Evolutionary conservation across 2,329 filamentous ascomycete species (phyloP), one percentile per base, ranked within the genome.

Genomic region (Ceratocystis albifundus): DNA sequence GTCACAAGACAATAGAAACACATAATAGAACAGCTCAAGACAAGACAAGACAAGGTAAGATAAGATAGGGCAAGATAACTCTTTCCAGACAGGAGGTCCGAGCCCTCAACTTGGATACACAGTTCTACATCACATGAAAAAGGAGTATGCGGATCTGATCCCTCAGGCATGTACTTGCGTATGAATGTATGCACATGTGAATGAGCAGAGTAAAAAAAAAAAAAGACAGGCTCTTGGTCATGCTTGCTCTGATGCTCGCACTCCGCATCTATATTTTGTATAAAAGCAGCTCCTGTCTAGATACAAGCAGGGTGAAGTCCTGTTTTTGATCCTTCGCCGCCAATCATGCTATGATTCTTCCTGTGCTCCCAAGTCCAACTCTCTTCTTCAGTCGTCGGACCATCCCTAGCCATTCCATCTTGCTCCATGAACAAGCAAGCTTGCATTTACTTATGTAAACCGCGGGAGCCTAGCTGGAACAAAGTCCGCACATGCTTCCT

Each of bases 391-490:
- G 48, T 25, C 55, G 20, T 36, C n/a, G 28, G 12, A 0, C 17
- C 55, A 17, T 30, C 17, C 55, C 55, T 59, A 25, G 15, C 30
- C 15, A 36, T 59, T 32, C 36, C 10, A 62, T 62, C 25, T 28
- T 20, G 8, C 41, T 17, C 36, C 59, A 22, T 28, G 20, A 15
- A 8, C 12, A 22, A 22, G 3, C 59, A 44, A 62, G n/a, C 22
- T 32, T 25, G 8, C 15, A 44, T 48, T 53, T 20, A 25, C 45
- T 74, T 68, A 82, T 69, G 75, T 75, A 74, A 86, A 83, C 65
- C 78, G 77, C 46, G 84, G 84, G 68, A 87, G 72, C 67, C 83
- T 77, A 45, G 84, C 84, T 3, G 84, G 83, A 25, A 86, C 76
- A 70, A 86, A 86, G 1, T 74, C 74, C 22, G 59, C 63, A 7